Base-by-base conservation (phyloP, 305 asterid species). In the Solanum aculeatissimum region DNA sequence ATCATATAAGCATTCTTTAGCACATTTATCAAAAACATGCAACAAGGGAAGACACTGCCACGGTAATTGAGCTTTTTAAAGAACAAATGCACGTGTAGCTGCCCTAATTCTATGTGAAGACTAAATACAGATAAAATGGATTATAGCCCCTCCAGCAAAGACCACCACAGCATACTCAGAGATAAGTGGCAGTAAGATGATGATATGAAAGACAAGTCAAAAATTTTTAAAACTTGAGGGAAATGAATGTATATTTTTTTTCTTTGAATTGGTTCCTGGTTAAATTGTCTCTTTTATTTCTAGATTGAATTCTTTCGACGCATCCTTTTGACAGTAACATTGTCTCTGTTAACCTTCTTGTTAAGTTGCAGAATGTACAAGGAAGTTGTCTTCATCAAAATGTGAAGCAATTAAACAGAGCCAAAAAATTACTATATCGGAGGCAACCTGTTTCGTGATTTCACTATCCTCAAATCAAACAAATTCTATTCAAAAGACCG, bases 391-490 rank as follows among this genome's bases (percentile, higher is more conserved):
- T 91, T 85, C 83, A 87, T 16, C 90, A 88, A 86, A 83, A 62
- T 58, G 87, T 92, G 83, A 92, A 86, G 83, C 49, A 82, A 55
- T 51, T 51, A 51, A 83, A 89, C 78, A 89, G 47, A 60, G 66
- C 89, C 68, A 87, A 85, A 66, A 83, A 35, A 35, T 5, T 85
- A 84, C 69, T 77, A 71, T 86, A 87, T 86, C 86, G 80, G 89
- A 51, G 85, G 78, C 89, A 83, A 58, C 87, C 75, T 51, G 79
- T 93, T 45, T 91, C 92, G 82, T 94, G 99, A 91, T 93, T 93
- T 89, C 93, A 75, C 84, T 82, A 94, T 84, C 90, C 69, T 60
- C 92, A 84, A 83, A 90, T 93, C 84, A 95, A 88, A 90, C 89
- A 87, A 70, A 86, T 84, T 85, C 85, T 87, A 77, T 55, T 72